Percentiles rank a stretch among this genome's conserved stretches.
These are phyloP conservation scores for Capronia americana DNA, from an alignment of 2,329 filamentous ascomycete species.

Conservation along the genomic window DNA sequence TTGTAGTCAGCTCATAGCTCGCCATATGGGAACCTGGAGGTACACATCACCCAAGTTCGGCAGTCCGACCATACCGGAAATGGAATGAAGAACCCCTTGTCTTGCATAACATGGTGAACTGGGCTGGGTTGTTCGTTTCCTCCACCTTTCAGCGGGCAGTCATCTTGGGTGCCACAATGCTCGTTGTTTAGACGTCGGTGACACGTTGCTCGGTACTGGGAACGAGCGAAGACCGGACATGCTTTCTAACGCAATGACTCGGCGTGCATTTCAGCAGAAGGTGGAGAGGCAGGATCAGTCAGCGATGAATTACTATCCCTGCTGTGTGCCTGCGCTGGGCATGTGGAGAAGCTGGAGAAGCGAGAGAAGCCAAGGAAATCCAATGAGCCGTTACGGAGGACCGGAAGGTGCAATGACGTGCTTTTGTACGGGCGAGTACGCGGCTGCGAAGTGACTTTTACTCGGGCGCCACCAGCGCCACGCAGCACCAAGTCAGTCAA, in stretches of 20 bases:
- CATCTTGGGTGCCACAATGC: not conserved
- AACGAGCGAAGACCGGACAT: not conserved
- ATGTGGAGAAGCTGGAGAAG: not conserved
- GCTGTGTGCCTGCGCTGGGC: not conserved
- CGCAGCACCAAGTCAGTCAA: no score
- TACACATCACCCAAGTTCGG: not conserved
- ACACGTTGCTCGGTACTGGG: not conserved
- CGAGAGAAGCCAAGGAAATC: not conserved
- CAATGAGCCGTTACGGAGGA: not conserved
- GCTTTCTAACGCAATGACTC: not conserved
- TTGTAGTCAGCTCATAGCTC: not conserved
- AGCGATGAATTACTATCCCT: conserved; percentile 24
- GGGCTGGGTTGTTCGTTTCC: not conserved
- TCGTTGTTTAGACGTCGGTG: not conserved
- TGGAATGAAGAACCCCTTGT: conserved; percentile 2
- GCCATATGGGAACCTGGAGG: not conserved
- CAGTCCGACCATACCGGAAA: not conserved
- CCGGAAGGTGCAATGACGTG: not conserved
- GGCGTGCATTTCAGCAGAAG: not conserved
- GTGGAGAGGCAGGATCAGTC: conserved; percentile 5
- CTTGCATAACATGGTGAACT: not conserved
- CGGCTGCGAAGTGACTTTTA: not conserved
- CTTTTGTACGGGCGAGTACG: not conserved
- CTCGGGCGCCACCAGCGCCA: not conserved
- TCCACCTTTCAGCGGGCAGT: not conserved